phyloP scores from a whole-genome alignment of 2,329 filamentous ascomycete genomes.

The Taxawa tesnikishii region DNA sequence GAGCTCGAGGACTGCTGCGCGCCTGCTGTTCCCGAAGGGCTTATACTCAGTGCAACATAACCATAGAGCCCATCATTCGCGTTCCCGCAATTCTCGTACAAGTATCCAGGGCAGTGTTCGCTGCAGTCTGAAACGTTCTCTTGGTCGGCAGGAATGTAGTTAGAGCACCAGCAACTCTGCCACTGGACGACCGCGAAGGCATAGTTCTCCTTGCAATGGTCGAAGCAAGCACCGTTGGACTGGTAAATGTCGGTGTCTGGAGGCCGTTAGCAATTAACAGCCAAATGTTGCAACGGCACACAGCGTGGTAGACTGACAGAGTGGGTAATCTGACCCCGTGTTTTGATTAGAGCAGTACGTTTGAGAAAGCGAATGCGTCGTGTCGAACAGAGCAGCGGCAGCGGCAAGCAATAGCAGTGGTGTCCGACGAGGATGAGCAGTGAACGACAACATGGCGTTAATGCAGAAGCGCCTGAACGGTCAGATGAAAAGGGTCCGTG shows the following conservation, averaged over 20 bases:
- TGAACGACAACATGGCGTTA: constrained; percentile 1
- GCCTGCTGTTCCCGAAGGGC: constrained; percentile 47
- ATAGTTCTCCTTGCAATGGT: constrained; percentile 44
- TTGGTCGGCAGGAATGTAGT: constrained; percentile 45
- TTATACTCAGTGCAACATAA: constrained; percentile 46
- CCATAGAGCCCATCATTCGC: constrained; percentile 41
- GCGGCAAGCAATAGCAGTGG: constrained; percentile 6
- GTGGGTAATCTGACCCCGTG: constrained; percentile 20
- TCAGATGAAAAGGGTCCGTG: constrained; percentile 17
- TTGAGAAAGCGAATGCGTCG: constrained; percentile 16
- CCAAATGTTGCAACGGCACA: constrained; percentile 2
- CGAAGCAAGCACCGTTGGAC: constrained; percentile 56
- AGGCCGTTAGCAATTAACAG: constrained; percentile 9
- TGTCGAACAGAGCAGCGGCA: constrained; percentile 5
- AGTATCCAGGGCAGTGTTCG: constrained; percentile 55
- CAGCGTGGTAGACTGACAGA: constrained; percentile 19
- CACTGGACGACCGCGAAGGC: constrained; percentile 59
- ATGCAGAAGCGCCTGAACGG: constrained; percentile 4
- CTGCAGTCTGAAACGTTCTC: constrained; percentile 38
- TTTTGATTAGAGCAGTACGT: constrained; percentile 34
- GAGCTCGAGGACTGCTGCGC: constrained; percentile 19
- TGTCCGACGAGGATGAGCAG: constrained; percentile 2
- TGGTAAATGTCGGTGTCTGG: constrained; percentile 34
- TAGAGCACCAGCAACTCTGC: constrained; percentile 61
- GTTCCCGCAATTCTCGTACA: constrained; percentile 53